phyloP scores from a whole-genome alignment of 2,329 filamentous ascomycete genomes.

The Microascus cirrosus region DNA sequence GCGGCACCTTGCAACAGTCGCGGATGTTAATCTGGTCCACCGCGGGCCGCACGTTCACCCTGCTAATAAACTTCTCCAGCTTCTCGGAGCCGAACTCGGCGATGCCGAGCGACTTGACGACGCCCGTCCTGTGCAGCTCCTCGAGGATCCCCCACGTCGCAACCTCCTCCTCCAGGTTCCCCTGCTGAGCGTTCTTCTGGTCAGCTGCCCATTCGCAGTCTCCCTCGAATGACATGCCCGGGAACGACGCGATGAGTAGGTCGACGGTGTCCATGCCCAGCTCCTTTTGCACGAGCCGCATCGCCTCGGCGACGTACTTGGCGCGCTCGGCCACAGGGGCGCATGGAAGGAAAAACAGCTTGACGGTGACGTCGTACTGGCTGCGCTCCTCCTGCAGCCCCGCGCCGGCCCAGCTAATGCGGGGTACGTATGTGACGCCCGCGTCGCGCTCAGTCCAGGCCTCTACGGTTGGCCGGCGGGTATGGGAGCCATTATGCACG shows the following conservation, averaged over 20 bases:
- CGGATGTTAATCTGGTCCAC: slow-evolving; percentile 95
- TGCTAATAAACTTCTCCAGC: slow-evolving; percentile 62
- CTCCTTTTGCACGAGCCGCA: slow-evolving; percentile 71
- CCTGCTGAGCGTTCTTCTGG: slow-evolving; percentile 47
- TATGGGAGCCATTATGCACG: slow-evolving; percentile 9
- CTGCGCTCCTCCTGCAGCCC: slow-evolving; percentile 69
- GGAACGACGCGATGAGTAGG: slow-evolving; percentile 85
- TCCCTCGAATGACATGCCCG: slow-evolving; percentile 85
- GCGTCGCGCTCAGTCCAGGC: slow-evolving; percentile 60
- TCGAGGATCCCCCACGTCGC: slow-evolving; percentile 65
- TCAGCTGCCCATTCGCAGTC: slow-evolving; percentile 74
- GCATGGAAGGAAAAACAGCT: slow-evolving; percentile 81
- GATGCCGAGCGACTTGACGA: slow-evolving; percentile 68
- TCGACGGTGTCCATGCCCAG: slow-evolving; percentile 67
- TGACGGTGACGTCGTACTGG: slow-evolving; percentile 90
- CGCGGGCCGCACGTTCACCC: slow-evolving; percentile 59
- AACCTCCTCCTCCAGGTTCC: slow-evolving; percentile 56
- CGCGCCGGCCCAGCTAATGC: slow-evolving; percentile 59
- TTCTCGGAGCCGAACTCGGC: slow-evolving; percentile 86
- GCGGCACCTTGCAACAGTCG: slow-evolving; percentile 92
- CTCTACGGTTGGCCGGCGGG: slow-evolving; percentile 18
- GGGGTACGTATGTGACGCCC: slow-evolving; percentile 61
- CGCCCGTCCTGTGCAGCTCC: slow-evolving; percentile 56
- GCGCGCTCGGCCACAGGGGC: slow-evolving; percentile 54
- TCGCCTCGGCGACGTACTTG: slow-evolving; percentile 63